Conservation (phyloP, 352 stramenopile genomes). For the Phytopythium litorale region DNA sequence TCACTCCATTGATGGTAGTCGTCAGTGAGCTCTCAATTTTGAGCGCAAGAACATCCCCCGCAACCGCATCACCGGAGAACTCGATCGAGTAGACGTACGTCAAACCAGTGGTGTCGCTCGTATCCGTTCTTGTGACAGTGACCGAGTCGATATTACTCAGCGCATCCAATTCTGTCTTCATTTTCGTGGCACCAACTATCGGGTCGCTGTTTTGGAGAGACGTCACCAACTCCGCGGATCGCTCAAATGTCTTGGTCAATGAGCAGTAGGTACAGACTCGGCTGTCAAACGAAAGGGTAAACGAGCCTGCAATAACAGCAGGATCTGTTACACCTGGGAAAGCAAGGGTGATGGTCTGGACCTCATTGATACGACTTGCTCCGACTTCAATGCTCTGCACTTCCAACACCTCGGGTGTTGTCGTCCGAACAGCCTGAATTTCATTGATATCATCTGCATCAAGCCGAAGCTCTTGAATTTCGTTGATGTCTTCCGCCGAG, state of each 20-base stretch:
- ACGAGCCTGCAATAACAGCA: constrained; percentile 38
- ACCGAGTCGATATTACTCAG: constrained; percentile 65
- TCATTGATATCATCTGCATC: constrained; percentile 89
- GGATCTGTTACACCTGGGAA: constrained; percentile 60
- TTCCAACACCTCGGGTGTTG: constrained; percentile 70
- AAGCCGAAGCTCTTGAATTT: constrained; percentile 87
- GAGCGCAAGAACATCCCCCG: constrained; percentile 84
- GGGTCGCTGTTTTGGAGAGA: constrained; percentile 21
- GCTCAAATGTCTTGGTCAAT: constrained; percentile 45
- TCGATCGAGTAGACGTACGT: constrained; percentile 77
- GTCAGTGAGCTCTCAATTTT: constrained; percentile 24
- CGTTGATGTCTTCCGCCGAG: constrained; percentile 87
- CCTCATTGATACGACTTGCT: constrained; percentile 55
- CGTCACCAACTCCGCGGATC: constrained; percentile 34
- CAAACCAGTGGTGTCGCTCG: constrained; percentile 35
- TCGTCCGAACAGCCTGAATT: constrained; percentile 87
- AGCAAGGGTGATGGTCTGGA: constrained; percentile 82
- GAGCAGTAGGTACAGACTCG: constrained; percentile 69
- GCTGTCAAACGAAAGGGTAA: constrained; percentile 63
- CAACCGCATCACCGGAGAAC: constrained; percentile 78
- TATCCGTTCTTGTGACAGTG: constrained; percentile 22
- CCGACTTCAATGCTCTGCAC: constrained; percentile 87
- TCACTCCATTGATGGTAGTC: constrained; percentile 1
- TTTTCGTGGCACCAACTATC: constrained; percentile 8
- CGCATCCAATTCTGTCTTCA: constrained; percentile 19